A percentile compares a stretch with the other conserved stretches of the same genome.
Evolutionary conservation across 2,329 filamentous ascomycete species (phyloP).

Genomic region (Malbranchea cinnamomea): DNA sequence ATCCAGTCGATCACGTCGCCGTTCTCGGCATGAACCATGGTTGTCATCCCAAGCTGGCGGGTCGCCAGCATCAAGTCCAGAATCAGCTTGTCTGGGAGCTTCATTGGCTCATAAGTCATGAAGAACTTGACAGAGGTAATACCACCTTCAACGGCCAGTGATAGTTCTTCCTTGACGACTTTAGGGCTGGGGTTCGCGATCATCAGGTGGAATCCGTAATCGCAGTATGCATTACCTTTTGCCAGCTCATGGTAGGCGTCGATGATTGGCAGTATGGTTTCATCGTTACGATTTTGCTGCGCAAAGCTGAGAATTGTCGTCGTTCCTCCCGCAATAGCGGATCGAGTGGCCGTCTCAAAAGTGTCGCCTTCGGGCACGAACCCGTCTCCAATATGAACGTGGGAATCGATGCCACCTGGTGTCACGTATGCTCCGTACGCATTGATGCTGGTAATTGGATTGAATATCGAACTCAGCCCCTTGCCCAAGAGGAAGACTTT

Average conservation of each 20-base stretch:
- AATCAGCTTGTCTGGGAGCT: constrained; percentile 26
- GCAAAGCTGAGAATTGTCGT: constrained; percentile 47
- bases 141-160: constrained; percentile 23
- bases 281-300: constrained; percentile 34
- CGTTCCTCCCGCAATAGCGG: constrained; percentile 43
- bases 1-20: constrained; percentile 28
- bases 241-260: constrained; percentile 34
- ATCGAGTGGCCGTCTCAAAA: constrained; percentile 36
- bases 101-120: constrained; percentile 32
- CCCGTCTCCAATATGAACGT: constrained; percentile 35
- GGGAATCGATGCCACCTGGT: constrained; percentile 34
- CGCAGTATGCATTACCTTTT: constrained; percentile 34
- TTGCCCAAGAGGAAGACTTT: constrained; percentile 33
- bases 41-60: constrained; percentile 28
- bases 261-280: constrained; percentile 32
- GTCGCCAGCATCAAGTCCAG: constrained; percentile 29
- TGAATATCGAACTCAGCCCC: constrained; percentile 19
- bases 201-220: constrained; percentile 39
- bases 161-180: constrained; percentile 25
- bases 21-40: constrained; percentile 35
- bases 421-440: constrained; percentile 20
- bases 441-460: constrained; percentile 26
- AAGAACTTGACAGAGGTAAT: constrained; percentile 34
- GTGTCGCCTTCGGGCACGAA: constrained; percentile 30
- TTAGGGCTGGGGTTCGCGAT: constrained; percentile 18